phyloP scores from a whole-genome alignment of 1,139 yeast species.

The Geotrichum candidum region DNA sequence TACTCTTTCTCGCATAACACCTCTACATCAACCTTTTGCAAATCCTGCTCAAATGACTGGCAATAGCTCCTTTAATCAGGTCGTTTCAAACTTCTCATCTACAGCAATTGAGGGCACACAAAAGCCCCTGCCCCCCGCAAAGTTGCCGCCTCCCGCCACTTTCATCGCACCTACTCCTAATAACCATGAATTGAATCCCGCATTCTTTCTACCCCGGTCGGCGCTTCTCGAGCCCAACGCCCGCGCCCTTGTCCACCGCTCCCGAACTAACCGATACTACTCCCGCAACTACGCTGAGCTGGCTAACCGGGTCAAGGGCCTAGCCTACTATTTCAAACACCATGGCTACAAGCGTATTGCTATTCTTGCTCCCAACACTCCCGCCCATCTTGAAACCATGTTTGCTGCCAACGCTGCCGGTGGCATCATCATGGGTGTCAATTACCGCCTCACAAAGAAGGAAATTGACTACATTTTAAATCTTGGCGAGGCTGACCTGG shows the following conservation, averaged over 20 bases:
- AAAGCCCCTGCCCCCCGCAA: neutral
- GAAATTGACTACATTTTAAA: conserved; percentile 35
- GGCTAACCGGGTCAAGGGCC: conserved; percentile 30
- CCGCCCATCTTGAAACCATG: conserved; percentile 37
- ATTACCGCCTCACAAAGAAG: conserved; percentile 32
- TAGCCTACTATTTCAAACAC: conserved; percentile 32
- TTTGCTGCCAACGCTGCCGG: conserved; percentile 36
- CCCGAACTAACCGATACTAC: conserved; percentile 26
- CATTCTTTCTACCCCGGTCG: conserved; percentile 35
- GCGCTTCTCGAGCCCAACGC: conserved; percentile 36
- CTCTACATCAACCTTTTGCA: neutral
- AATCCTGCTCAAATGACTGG: neutral
- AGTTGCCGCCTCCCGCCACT: neutral
- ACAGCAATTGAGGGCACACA: neutral
- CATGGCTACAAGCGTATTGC: conserved; percentile 32
- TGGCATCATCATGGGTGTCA: conserved; percentile 35
- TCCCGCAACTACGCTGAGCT: conserved; percentile 31
- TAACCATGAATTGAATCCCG: conserved; percentile 35
- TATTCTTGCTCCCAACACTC: conserved; percentile 37
- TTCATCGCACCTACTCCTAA: conserved; percentile 16
- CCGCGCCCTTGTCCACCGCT: conserved; percentile 32
- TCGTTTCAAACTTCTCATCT: neutral
- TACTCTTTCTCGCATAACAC: neutral
- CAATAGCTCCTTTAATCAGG: neutral
- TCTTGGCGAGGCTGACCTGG: conserved; percentile 33